These are phyloP conservation scores for Scolecobasidium constrictum DNA, from an alignment of 2,329 filamentous ascomycete genomes.

Conservation along the genomic window DNA sequence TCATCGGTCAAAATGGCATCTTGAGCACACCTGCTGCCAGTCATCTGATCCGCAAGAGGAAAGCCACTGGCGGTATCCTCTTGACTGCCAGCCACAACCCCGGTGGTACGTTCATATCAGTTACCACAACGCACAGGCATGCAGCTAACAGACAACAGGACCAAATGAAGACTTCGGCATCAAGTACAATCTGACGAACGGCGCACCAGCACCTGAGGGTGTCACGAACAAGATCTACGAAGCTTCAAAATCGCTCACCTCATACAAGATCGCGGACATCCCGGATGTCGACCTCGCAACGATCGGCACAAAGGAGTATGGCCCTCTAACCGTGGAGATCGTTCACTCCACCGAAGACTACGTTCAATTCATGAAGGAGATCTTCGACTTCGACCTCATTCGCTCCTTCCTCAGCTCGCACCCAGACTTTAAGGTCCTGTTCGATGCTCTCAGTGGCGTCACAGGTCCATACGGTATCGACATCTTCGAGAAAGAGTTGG, in stretches of 20 bases:
- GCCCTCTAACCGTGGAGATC: constrained; percentile 83
- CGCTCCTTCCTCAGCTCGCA: constrained; percentile 82
- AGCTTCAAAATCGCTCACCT: constrained; percentile 75
- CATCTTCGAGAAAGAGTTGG: constrained; percentile 91
- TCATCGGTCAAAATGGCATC: constrained; percentile 94
- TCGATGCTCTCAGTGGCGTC: constrained; percentile 88
- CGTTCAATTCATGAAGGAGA: constrained; percentile 89
- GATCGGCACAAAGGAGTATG: constrained; percentile 76
- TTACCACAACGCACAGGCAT: neutral
- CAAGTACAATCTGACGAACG: constrained; percentile 98
- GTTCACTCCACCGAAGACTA: constrained; percentile 92
- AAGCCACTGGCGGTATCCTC: constrained; percentile 92
- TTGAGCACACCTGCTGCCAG: constrained; percentile 93
- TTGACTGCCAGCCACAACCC: constrained; percentile 97
- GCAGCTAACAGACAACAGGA: constrained; percentile 39
- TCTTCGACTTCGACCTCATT: constrained; percentile 96
- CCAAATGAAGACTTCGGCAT: constrained; percentile 95
- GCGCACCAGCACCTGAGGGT: constrained; percentile 86
- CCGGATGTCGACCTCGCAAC: constrained; percentile 74
- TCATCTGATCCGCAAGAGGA: constrained; percentile 87
- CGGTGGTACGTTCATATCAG: constrained; percentile 56
- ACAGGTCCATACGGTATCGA: constrained; percentile 90
- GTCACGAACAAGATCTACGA: constrained; percentile 98
- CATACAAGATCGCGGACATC: constrained; percentile 85
- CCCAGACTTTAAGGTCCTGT: constrained; percentile 90